These are phyloP conservation scores for Ophiocordyceps australis DNA, from an alignment of 2,329 filamentous ascomycete species.

Conservation along the genomic window DNA sequence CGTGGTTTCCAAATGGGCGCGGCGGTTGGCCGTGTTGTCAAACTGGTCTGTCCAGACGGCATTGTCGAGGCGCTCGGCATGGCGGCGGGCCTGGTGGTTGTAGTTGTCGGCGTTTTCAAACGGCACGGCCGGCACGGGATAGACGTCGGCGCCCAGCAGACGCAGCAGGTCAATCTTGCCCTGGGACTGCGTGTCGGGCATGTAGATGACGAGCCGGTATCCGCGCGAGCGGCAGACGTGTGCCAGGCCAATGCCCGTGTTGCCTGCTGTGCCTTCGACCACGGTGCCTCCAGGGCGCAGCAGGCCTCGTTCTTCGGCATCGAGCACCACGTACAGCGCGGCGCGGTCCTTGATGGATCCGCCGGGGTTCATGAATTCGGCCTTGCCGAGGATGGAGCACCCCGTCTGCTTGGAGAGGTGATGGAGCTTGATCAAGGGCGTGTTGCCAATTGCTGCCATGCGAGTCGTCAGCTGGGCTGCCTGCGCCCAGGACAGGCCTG, in stretches of 20 bases:
- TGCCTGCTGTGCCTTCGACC: conserved; percentile 91
- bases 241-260: conserved; percentile 93
- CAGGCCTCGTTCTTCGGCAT: conserved; percentile 78
- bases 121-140: conserved; percentile 86
- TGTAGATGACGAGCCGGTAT: conserved; percentile 96
- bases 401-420: conserved; percentile 77
- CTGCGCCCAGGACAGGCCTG: background rate
- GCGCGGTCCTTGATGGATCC: conserved; percentile 94
- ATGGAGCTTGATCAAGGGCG: conserved; percentile 81
- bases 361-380: conserved; percentile 97
- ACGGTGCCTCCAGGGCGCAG: conserved; percentile 79
- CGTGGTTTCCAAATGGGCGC: conserved; percentile 90
- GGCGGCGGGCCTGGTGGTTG: conserved; percentile 84
- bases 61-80: conserved; percentile 72
- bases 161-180: conserved; percentile 91
- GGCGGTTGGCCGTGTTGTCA: conserved; percentile 86
- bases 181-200: conserved; percentile 97
- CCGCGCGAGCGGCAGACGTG: conserved; percentile 87
- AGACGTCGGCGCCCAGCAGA: conserved; percentile 82
- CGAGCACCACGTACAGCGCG: conserved; percentile 80
- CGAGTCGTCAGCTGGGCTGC: background rate
- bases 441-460: conserved; percentile 85
- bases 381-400: conserved; percentile 88
- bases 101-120: conserved; percentile 95
- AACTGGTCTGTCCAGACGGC: conserved; percentile 99